Conservation (phyloP, 352 stramenopile species). For the Phytophthora uliginosa region DNA sequence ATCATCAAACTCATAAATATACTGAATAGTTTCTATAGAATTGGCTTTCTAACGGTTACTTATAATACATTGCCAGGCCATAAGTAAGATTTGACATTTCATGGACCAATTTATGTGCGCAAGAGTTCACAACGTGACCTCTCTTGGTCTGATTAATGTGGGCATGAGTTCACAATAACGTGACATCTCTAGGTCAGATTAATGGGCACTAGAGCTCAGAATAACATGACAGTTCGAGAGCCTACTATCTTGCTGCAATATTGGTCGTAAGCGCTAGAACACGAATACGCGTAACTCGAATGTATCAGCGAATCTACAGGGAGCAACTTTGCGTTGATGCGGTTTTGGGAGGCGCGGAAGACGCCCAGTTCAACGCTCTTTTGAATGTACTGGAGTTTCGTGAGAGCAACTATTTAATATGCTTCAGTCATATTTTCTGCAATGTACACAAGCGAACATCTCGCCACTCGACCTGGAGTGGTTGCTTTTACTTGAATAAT, state of each 20-base stretch:
- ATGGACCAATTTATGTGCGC: no score
- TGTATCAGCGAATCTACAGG: neutral
- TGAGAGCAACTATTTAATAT: slow-evolving; percentile 11
- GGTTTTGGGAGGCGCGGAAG: slow-evolving; percentile 10
- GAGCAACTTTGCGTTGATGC: slow-evolving; percentile 3
- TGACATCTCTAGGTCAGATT: no score
- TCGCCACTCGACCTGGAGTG: neutral
- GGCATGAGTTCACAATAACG: no score
- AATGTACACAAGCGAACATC: slow-evolving; percentile 18
- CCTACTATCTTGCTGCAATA: neutral
- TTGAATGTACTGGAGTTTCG: neutral
- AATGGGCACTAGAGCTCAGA: no score
- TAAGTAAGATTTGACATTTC: no score
- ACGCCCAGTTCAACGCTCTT: slow-evolving; percentile 1
- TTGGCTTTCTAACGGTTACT: no score
- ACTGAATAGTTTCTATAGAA: no score
- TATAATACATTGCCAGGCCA: no score
- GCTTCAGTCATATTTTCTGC: slow-evolving; percentile 5
- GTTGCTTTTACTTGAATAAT: slow-evolving; percentile 11
- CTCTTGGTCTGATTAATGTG: no score
- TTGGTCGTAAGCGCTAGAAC: slow-evolving; percentile 8
- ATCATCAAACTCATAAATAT: no score
- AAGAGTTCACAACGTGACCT: no score
- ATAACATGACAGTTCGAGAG: neutral
- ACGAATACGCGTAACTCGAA: neutral